Conservation (phyloP, 2,329 filamentous ascomycete genomes). For the Chaetomium sp. region DNA sequence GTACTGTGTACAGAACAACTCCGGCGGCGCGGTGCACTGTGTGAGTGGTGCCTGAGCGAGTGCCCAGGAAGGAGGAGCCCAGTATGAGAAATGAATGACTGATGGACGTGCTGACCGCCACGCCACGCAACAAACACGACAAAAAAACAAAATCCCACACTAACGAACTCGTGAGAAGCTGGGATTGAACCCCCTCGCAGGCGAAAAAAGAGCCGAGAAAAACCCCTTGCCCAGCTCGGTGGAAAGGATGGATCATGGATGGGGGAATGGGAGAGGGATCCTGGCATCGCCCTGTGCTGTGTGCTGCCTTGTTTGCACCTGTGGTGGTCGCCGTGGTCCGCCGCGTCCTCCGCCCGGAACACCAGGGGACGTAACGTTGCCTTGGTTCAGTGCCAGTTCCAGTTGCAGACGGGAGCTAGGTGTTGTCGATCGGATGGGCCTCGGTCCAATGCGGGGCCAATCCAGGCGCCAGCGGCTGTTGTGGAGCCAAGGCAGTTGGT, state of each 20-base stretch:
- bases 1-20: no score
- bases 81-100: not conserved
- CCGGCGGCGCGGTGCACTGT: no score
- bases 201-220: constrained; percentile 6
- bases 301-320: not conserved
- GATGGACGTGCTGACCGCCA: not conserved
- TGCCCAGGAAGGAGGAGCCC: no score
- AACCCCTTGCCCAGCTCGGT: constrained; percentile 20
- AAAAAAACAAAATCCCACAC: not conserved
- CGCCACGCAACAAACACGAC: not conserved
- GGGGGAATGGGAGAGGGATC: constrained; percentile 7
- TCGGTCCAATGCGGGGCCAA: constrained; percentile 12
- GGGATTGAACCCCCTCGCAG: not conserved
- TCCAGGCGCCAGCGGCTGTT: not conserved
- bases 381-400: constrained; percentile 27
- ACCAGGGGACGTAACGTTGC: constrained; percentile 35
- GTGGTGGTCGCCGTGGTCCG: constrained; percentile 7
- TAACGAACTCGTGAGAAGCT: no score
- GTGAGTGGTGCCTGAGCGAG: no score
- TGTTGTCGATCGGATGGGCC: constrained; percentile 21
- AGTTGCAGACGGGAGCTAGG: constrained; percentile 15
- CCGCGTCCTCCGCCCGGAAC: constrained; percentile 17
- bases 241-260: no score
- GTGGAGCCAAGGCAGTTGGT: constrained; percentile 10
- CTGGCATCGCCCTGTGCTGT: not conserved